These are phyloP conservation scores for Umbelopsis isabellina DNA, from an alignment of 192 early-diverging fungal species.

Conservation along the genomic window DNA sequence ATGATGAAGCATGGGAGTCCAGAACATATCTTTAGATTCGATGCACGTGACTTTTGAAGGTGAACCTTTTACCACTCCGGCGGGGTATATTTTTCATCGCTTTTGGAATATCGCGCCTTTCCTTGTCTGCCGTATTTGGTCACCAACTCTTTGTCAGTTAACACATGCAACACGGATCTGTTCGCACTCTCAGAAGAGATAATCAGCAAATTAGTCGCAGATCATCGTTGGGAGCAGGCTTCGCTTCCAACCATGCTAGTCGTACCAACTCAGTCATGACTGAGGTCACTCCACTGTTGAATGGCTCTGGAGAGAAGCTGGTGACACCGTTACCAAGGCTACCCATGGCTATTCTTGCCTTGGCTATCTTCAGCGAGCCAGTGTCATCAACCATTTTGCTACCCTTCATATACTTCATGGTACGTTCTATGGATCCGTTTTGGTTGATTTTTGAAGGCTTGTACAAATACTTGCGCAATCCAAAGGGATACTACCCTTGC, in stretches of 20 bases:
- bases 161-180: slow-evolving; percentile 11
- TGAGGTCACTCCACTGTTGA: slow-evolving; percentile 1
- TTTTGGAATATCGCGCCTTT: no score
- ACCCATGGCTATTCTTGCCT: slow-evolving; percentile 52
- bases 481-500: neutral
- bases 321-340: slow-evolving; percentile 49
- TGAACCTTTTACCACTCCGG: no score
- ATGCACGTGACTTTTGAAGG: no score
- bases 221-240: neutral
- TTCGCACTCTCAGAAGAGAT: slow-evolving; percentile 5
- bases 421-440: slow-evolving; percentile 27
- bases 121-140: neutral
- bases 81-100: no score
- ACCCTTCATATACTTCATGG: slow-evolving; percentile 88
- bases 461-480: no score
- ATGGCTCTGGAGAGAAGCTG: slow-evolving; percentile 13
- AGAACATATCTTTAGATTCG: no score
- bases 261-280: slow-evolving; percentile 14
- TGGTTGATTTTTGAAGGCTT: no score
- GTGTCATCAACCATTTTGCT: slow-evolving; percentile 72
- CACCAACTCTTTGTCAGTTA: neutral
- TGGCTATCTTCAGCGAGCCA: slow-evolving; percentile 67
- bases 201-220: neutral
- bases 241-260: neutral
- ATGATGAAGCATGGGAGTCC: no score